These are phyloP conservation scores for Microsporum canis DNA, from an alignment of 2,329 filamentous ascomycete genomes.

Conservation along the genomic window DNA sequence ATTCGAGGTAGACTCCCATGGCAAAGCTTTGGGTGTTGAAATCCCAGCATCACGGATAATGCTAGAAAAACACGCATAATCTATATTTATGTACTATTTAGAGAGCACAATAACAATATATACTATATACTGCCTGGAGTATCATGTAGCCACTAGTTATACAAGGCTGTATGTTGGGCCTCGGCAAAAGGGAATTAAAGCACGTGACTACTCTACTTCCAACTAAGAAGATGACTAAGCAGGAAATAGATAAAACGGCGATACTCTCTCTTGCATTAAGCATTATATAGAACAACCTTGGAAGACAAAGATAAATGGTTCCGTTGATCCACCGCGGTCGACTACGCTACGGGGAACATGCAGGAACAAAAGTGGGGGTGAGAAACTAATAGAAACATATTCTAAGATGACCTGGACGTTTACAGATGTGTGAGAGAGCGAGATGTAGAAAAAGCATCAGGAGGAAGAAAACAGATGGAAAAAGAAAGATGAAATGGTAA, in stretches of 20 bases:
- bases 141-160: too few relatives aligned
- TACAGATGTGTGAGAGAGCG: neutral
- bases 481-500: constrained; percentile 14
- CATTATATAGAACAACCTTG: too few relatives aligned
- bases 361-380: neutral
- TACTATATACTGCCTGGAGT: too few relatives aligned
- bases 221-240: too few relatives aligned
- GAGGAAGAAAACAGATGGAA: neutral
- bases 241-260: too few relatives aligned
- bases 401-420: neutral
- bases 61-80: neutral
- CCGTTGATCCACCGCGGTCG: neutral
- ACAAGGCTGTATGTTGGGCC: too few relatives aligned
- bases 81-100: too few relatives aligned
- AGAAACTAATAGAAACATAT: neutral
- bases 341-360: neutral
- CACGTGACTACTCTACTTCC: too few relatives aligned
- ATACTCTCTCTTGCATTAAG: too few relatives aligned
- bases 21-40: constrained; percentile 16
- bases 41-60: constrained; percentile 5
- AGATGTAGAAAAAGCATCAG: neutral
- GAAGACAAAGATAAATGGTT: too few relatives aligned
- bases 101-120: too few relatives aligned
- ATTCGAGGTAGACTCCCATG: constrained; percentile 16
- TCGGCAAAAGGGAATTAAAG: too few relatives aligned